A percentile compares a stretch with the other conserved stretches of the same genome.
These are phyloP conservation scores for Plectranthus barbatus DNA, from an alignment of 257 asterid genomes.

Conservation along the genomic window DNA sequence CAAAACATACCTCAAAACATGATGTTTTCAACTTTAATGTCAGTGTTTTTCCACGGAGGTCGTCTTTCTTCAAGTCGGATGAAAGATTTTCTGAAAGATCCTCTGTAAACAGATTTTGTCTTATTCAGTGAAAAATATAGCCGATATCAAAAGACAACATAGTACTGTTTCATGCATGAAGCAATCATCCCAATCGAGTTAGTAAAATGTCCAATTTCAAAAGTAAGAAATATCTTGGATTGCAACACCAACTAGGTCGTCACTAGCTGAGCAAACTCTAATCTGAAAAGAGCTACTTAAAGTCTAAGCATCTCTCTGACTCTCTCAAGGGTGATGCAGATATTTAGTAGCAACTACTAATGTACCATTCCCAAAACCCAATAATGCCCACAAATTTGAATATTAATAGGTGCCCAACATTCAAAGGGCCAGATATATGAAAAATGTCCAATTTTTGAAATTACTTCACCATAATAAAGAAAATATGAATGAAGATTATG, in stretches of 20 bases:
- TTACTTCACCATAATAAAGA: too few relatives aligned
- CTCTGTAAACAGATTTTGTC: constrained; percentile 36
- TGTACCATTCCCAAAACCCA: too few relatives aligned
- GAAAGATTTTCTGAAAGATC: constrained; percentile 86
- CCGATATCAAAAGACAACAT: not conserved
- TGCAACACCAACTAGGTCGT: too few relatives aligned
- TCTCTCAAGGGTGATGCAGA: too few relatives aligned
- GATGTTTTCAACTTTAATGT: constrained; percentile 86
- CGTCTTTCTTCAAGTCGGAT: constrained; percentile 67
- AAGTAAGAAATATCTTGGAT: not conserved
- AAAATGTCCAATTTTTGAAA: too few relatives aligned
- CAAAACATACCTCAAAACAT: constrained; percentile 64
- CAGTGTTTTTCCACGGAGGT: constrained; percentile 77
- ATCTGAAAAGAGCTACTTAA: too few relatives aligned
- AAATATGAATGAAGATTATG: not conserved
- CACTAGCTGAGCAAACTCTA: too few relatives aligned
- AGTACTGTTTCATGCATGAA: not conserved
- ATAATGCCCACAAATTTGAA: too few relatives aligned
- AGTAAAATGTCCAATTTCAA: not conserved
- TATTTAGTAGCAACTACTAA: too few relatives aligned
- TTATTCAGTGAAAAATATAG: not conserved
- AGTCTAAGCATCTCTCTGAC: too few relatives aligned
- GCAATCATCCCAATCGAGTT: not conserved
- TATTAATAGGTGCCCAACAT: too few relatives aligned
- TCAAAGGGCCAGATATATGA: too few relatives aligned